These are phyloP conservation scores for Phytophthora lateralis DNA, from an alignment of 352 stramenopile species.

Conservation along the genomic window DNA sequence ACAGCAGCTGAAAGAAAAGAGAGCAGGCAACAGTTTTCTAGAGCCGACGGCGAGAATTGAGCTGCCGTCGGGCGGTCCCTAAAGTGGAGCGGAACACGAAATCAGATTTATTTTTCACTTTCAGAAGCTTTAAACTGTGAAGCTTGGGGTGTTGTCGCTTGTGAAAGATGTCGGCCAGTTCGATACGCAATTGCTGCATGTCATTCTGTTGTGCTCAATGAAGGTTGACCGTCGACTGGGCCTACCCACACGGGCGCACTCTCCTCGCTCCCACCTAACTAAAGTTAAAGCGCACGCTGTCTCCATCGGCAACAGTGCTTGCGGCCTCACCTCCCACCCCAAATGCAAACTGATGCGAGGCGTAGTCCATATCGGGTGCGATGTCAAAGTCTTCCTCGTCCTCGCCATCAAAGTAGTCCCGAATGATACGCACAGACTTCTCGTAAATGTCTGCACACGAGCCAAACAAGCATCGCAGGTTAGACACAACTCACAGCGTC, in stretches of 20 bases:
- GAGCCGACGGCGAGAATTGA: slow-evolving; percentile 6
- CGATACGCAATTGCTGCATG: neutral
- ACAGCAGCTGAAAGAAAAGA: slow-evolving; percentile 2
- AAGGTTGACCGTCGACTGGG: neutral
- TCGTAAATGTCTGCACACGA: slow-evolving; percentile 85
- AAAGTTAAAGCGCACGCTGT: slow-evolving; percentile 34
- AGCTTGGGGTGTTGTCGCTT: neutral
- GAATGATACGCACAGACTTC: slow-evolving; percentile 95
- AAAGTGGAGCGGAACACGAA: slow-evolving; percentile 29
- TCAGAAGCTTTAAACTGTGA: neutral
- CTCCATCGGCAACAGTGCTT: slow-evolving; percentile 12
- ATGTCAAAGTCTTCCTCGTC: slow-evolving; percentile 94
- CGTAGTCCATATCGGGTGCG: slow-evolving; percentile 57
- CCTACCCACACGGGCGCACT: slow-evolving; percentile 6
- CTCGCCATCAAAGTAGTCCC: slow-evolving; percentile 97
- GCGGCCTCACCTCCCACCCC: slow-evolving; percentile 35
- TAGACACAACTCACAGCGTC: neutral
- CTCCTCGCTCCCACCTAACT: slow-evolving; percentile 18
- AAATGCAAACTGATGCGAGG: slow-evolving; percentile 70
- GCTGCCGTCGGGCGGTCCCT: neutral
- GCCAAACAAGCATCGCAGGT: neutral
- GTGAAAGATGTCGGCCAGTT: neutral
- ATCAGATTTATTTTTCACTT: slow-evolving; percentile 29
- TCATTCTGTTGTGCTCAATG: slow-evolving; percentile 6
- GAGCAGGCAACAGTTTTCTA: slow-evolving; percentile 18